Percentiles rank a stretch among this genome's conserved stretches.
Evolutionary conservation across 2,329 filamentous ascomycete species (phyloP).

Genomic region (Harringtonia aguacate): DNA sequence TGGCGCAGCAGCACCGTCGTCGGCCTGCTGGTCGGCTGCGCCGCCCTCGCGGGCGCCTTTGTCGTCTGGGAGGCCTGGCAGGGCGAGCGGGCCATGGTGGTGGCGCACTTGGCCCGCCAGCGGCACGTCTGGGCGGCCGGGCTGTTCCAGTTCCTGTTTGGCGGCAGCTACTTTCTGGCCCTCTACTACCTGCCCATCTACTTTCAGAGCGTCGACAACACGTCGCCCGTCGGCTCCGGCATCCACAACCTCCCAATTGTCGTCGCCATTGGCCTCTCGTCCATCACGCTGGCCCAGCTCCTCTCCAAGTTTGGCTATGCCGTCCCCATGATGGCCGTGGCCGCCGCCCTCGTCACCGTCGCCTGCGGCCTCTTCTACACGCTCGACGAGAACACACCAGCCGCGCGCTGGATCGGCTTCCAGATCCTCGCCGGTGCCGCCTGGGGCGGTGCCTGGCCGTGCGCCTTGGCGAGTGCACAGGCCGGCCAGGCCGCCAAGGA

Average conservation of each 20-base stretch:
- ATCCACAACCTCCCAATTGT: slow-evolving; percentile 24
- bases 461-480: slow-evolving; percentile 35
- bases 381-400: slow-evolving; percentile 16
- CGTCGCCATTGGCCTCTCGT: slow-evolving; percentile 18
- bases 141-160: slow-evolving; percentile 28
- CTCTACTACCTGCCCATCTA: slow-evolving; percentile 38
- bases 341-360: slow-evolving; percentile 14
- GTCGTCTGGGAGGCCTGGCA: slow-evolving; percentile 19
- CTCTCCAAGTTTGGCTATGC: slow-evolving; percentile 16
- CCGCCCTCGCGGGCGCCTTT: slow-evolving; percentile 16
- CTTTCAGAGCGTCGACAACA: slow-evolving; percentile 34
- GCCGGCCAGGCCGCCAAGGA: slow-evolving; percentile 29
- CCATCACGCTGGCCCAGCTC: slow-evolving; percentile 16
- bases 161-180: slow-evolving; percentile 29
- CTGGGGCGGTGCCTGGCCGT: slow-evolving; percentile 13
- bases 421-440: slow-evolving; percentile 8
- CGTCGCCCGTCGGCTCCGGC: slow-evolving; percentile 22
- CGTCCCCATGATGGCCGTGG: slow-evolving; percentile 10
- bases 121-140: slow-evolving; percentile 30
- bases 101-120: slow-evolving; percentile 28
- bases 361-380: slow-evolving; percentile 23
- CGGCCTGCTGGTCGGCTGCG: slow-evolving; percentile 21
- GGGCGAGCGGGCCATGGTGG: slow-evolving; percentile 39
- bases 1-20: slow-evolving; percentile 24
- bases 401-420: slow-evolving; percentile 26